These are phyloP conservation scores for Trichaptum fuscoviolaceum DNA, from an alignment of 768 basidiomycete species.

Conservation along the genomic window DNA sequence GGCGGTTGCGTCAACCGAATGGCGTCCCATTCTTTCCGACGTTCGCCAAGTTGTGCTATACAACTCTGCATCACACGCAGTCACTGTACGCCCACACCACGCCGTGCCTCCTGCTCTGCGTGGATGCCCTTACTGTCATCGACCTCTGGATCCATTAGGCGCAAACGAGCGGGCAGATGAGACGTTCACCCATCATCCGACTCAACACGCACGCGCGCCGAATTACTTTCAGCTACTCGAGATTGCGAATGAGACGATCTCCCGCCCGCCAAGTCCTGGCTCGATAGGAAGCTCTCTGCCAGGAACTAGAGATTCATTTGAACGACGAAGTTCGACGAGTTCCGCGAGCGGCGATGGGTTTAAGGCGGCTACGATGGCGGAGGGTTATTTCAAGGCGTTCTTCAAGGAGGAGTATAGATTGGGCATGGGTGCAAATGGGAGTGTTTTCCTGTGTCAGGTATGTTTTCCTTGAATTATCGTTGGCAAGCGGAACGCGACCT, in stretches of 20 bases:
- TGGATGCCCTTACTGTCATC: conserved; percentile 72
- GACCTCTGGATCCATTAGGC: conserved; percentile 40
- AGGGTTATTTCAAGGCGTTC: conserved; percentile 90
- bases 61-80: conserved; percentile 78
- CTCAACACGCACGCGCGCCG: conserved; percentile 43
- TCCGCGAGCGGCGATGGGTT: conserved; percentile 30
- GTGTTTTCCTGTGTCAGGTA: conserved; percentile 84
- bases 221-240: conserved; percentile 81
- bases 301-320: background rate
- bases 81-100: conserved; percentile 48
- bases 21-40: conserved; percentile 79
- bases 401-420: conserved; percentile 86
- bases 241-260: conserved; percentile 60
- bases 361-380: conserved; percentile 71
- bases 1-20: conserved; percentile 32
- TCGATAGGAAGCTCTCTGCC: background rate
- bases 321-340: background rate
- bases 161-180: conserved; percentile 24
- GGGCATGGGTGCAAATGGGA: conserved; percentile 95
- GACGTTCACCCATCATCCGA: conserved; percentile 15
- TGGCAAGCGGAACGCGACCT: background rate
- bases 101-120: conserved; percentile 17
- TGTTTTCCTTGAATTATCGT: background rate
- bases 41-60: conserved; percentile 86
- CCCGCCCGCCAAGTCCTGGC: conserved; percentile 48